A percentile compares a stretch with the other conserved stretches of the same genome.
Conservation (phyloP, 139 green algal genomes). For the Chlorella ohadii region DNA sequence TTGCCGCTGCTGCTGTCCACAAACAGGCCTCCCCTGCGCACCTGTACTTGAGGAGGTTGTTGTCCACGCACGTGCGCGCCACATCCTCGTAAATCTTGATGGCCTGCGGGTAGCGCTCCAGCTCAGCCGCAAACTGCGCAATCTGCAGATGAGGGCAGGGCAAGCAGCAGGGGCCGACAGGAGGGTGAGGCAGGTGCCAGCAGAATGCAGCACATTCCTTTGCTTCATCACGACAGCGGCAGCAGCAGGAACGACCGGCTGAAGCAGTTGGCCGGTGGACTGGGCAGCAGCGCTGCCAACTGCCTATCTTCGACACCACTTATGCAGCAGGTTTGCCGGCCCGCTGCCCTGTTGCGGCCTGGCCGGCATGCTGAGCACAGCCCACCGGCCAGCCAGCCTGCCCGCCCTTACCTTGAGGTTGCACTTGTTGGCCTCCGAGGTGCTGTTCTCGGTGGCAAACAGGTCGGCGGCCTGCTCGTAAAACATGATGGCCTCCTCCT, state of each 20-base stretch:
- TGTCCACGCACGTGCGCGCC: conserved; percentile 77
- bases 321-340: too few relatives aligned
- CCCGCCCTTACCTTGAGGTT: conserved; percentile 64
- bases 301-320: too few relatives aligned
- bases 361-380: too few relatives aligned
- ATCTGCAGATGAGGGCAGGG: conserved; percentile 45
- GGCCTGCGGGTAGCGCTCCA: conserved; percentile 63
- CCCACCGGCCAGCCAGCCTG: too few relatives aligned
- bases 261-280: too few relatives aligned
- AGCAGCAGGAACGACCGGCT: too few relatives aligned
- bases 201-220: too few relatives aligned
- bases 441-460: conserved; percentile 83
- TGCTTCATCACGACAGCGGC: too few relatives aligned
- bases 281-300: too few relatives aligned
- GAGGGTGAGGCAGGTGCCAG: not conserved
- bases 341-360: too few relatives aligned
- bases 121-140: conserved; percentile 79
- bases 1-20: too few relatives aligned
- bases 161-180: not conserved
- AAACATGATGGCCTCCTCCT: conserved; percentile 80
- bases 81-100: conserved; percentile 84
- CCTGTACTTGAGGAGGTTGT: conserved; percentile 96
- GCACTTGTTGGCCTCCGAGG: conserved; percentile 86
- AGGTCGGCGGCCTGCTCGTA: conserved; percentile 89
- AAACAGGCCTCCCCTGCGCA: not conserved